Conservation (phyloP, 306 rosid genomes). For the Styphnolobium japonicum region DNA sequence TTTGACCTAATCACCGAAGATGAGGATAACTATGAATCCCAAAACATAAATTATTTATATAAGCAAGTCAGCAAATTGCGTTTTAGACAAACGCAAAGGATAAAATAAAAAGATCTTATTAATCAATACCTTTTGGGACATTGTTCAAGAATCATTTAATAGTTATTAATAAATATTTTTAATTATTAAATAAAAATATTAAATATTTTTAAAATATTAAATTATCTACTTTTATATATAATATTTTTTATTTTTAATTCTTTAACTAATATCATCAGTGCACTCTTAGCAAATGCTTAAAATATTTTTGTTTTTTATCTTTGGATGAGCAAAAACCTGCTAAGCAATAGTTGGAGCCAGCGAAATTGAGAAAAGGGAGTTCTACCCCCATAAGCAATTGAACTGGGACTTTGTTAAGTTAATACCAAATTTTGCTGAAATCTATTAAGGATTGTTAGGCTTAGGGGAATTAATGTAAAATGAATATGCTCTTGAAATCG, state of each 20-base stretch:
- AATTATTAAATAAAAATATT: no score
- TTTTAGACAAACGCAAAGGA: background rate
- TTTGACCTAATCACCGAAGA: background rate
- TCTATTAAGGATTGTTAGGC: background rate
- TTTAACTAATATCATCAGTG: no score
- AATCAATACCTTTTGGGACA: no score
- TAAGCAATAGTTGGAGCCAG: background rate
- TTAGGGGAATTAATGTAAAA: background rate
- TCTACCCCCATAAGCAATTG: background rate
- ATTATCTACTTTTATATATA: no score
- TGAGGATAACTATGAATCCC: background rate
- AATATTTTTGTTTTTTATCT: background rate
- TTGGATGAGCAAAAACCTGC: conserved; percentile 10
- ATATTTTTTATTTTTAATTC: no score
- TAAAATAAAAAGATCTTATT: no score
- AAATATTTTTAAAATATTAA: no score
- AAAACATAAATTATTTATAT: conserved; percentile 12
- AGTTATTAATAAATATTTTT: no score
- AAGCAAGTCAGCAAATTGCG: background rate
- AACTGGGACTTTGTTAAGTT: background rate
- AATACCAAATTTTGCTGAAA: background rate
- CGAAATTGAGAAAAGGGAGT: background rate
- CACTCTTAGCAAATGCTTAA: no score
- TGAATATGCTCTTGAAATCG: background rate
- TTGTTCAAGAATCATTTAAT: no score